Conservation (phyloP, 768 basidiomycete genomes). For the Podaxis rugospora region DNA sequence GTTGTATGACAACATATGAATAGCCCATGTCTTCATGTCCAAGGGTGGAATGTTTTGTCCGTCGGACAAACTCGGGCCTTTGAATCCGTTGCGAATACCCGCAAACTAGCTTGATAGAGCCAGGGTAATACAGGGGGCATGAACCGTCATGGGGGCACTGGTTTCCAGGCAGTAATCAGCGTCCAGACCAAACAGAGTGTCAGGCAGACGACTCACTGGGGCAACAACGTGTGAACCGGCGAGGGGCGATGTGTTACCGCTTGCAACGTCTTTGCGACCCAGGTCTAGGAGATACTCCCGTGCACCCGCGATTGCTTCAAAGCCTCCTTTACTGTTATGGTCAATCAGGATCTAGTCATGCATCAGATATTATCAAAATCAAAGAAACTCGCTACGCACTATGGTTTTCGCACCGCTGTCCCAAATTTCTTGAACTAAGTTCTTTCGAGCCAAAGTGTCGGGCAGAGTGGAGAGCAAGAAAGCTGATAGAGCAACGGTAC, state of each 20-base stretch:
- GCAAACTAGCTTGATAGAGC: conserved; percentile 55
- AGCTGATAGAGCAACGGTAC: conserved; percentile 73
- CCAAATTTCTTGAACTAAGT: conserved; percentile 83
- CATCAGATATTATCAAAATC: background rate
- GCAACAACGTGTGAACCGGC: conserved; percentile 82
- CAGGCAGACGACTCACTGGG: conserved; percentile 50
- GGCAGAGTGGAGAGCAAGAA: conserved; percentile 80
- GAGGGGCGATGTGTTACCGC: conserved; percentile 25
- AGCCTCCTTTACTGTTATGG: conserved; percentile 71
- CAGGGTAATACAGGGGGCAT: conserved; percentile 73
- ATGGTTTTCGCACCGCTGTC: conserved; percentile 83
- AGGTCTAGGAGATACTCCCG: conserved; percentile 65
- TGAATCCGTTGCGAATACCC: conserved; percentile 87
- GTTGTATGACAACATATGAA: conserved; percentile 84
- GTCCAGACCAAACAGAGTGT: background rate
- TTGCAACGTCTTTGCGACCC: conserved; percentile 55
- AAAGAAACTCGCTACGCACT: conserved; percentile 31
- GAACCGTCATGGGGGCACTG: conserved; percentile 88
- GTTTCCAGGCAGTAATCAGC: background rate
- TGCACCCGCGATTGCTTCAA: conserved; percentile 74
- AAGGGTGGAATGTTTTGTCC: conserved; percentile 79
- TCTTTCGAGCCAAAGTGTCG: conserved; percentile 54
- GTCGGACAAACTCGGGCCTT: conserved; percentile 78
- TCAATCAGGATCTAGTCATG: conserved; percentile 74
- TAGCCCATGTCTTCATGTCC: conserved; percentile 89